Evolutionary conservation across 2,329 filamentous ascomycete genomes (phyloP).

Genomic region (Metarhizium anisopliae): DNA sequence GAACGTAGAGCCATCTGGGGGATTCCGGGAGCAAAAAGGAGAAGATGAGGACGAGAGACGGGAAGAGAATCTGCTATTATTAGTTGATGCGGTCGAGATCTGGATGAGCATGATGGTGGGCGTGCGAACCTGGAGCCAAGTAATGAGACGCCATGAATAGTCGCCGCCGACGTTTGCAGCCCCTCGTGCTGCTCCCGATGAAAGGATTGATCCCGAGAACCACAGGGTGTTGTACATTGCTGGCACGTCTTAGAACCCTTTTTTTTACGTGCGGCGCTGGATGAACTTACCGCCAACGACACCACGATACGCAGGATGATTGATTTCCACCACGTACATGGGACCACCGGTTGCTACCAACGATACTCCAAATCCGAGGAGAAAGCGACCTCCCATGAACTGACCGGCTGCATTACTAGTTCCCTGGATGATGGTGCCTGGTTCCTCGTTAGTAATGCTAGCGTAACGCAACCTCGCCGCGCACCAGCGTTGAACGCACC

Average conservation of each 20-base stretch:
- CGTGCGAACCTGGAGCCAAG: constrained; percentile 22
- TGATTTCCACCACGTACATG: background rate
- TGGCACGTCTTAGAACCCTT: background rate
- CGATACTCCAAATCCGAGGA: constrained; percentile 38
- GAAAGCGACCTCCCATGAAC: constrained; percentile 49
- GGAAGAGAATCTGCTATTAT: constrained; percentile 28
- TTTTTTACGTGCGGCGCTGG: background rate
- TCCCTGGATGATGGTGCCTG: constrained; percentile 33
- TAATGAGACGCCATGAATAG: constrained; percentile 29
- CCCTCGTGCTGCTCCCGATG: constrained; percentile 39
- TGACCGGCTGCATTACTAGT: constrained; percentile 27
- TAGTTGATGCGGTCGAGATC: no score
- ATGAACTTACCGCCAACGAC: constrained; percentile 23
- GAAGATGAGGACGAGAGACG: constrained; percentile 27
- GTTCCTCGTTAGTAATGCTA: background rate
- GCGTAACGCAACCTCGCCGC: no score
- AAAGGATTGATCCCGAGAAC: constrained; percentile 40
- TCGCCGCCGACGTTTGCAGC: constrained; percentile 27
- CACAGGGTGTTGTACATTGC: constrained; percentile 32
- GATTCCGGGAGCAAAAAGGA: constrained; percentile 5
- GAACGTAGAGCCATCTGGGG: constrained; percentile 32
- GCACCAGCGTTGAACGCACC: constrained; percentile 14
- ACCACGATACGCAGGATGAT: background rate
- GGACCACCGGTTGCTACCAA: constrained; percentile 3
- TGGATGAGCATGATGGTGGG: background rate